These are phyloP conservation scores for Ophiostoma himal-ulmi DNA, from an alignment of 2,329 filamentous ascomycete species.

Conservation along the genomic window DNA sequence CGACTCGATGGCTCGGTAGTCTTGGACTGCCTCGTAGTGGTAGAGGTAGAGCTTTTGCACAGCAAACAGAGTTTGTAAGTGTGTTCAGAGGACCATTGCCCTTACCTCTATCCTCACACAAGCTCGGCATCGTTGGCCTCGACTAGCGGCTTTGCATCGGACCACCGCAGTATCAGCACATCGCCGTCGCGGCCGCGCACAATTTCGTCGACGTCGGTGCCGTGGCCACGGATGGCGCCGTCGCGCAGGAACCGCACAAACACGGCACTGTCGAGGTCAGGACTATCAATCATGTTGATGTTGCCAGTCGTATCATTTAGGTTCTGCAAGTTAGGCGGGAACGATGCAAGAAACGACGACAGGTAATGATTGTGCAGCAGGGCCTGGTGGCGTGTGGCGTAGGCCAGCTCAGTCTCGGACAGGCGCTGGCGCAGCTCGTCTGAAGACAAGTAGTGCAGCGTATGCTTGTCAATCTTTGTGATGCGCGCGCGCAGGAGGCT, in stretches of 20 bases:
- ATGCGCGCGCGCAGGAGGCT: conserved; percentile 79
- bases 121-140: conserved; percentile 52
- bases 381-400: conserved; percentile 77
- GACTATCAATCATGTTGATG: conserved; percentile 84
- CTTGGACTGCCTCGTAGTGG: neutral
- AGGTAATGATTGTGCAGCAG: conserved; percentile 81
- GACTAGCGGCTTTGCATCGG: conserved; percentile 61
- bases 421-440: conserved; percentile 55
- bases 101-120: conserved; percentile 39
- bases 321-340: conserved; percentile 72
- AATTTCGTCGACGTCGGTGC: conserved; percentile 57
- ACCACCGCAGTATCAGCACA: conserved; percentile 65
- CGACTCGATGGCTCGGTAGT: neutral
- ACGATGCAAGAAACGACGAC: conserved; percentile 74
- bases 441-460: conserved; percentile 64
- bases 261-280: conserved; percentile 76
- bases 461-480: conserved; percentile 78
- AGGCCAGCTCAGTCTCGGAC: conserved; percentile 70
- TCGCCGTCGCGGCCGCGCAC: conserved; percentile 57
- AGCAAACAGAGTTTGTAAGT: neutral
- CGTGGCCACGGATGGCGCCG: conserved; percentile 52
- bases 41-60: neutral
- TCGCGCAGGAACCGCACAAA: conserved; percentile 70
- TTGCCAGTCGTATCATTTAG: conserved; percentile 87
- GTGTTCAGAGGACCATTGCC: neutral